Base-by-base conservation (phyloP, 2,329 filamentous ascomycete genomes). In the Diaporthe citrichinensis region DNA sequence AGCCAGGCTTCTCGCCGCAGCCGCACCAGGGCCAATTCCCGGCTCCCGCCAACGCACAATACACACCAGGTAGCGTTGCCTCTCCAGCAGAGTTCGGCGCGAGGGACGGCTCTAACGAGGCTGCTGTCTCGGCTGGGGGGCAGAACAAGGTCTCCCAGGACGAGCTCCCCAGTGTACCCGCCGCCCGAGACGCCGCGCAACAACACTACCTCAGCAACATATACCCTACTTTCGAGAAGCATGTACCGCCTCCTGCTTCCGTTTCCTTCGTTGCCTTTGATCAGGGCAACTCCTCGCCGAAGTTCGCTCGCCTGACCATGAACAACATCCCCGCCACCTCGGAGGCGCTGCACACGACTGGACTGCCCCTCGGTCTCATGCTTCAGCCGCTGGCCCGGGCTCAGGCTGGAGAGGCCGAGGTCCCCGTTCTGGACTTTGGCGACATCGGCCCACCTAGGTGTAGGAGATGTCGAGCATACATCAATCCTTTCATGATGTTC, bases 401-500 rank as follows among this genome's bases (percentile, higher is more conserved):
- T 57, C 94, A 97, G 81, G 89, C 94, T 34, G 96, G 97, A 71
- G 97, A 99, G 85, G 89, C 93, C 67, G 91, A 95, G 1, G 93
- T 99, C 73, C 97, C 97, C 0, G 94, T 99, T 6, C 89, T 99
- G 34, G 97, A 99, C 85, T 99, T 98, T 88, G 97, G 97, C 67
- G 95, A 98, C 57, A 86, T 87, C 53, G 97, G 97, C 0, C 97
- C 97, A 55, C 97, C 97, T 31, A 91, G 97, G 83, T 99, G 97
- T 85, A 92, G 95, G 80, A 90, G 97, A 85, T 99, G 97, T 87
- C 91, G 97, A 82, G 94, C 96, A 20, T 99, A 99, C 85, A 97
- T 99, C 86, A 99, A 99, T 82, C 97, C 97, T 2, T 99, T 99
- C 83, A 98, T 99, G 97, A 94, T 96, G 82, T 99, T 99, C 89